Conservation (phyloP, 257 asterid genomes). For the Penstemon davidsonii region DNA sequence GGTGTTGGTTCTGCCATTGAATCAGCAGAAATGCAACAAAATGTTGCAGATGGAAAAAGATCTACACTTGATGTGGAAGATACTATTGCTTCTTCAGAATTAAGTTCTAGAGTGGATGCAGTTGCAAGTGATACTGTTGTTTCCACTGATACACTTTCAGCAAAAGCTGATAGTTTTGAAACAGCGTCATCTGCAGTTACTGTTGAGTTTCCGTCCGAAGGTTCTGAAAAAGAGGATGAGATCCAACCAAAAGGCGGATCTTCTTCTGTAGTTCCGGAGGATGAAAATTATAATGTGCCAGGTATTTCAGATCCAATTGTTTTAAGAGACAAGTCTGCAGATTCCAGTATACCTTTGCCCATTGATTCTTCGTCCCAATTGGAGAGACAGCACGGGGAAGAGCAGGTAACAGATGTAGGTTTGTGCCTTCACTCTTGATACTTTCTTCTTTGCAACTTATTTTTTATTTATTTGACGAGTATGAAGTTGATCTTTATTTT, state of each 20-base stretch:
- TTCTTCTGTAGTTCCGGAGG: slow-evolving; percentile 37
- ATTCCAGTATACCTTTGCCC: slow-evolving; percentile 36
- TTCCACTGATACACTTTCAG: slow-evolving; percentile 36
- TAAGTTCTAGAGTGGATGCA: slow-evolving; percentile 36
- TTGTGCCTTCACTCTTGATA: slow-evolving; percentile 85
- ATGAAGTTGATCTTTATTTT: slow-evolving; percentile 39
- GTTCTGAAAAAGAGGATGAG: slow-evolving; percentile 34
- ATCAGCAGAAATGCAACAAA: slow-evolving; percentile 33
- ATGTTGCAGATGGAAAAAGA: slow-evolving; percentile 47
- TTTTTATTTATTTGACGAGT: slow-evolving; percentile 6
- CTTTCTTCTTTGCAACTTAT: slow-evolving; percentile 24
- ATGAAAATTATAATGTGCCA: slow-evolving; percentile 30
- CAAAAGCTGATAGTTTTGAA: slow-evolving; percentile 36
- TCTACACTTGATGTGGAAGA: slow-evolving; percentile 35
- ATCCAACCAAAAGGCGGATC: slow-evolving; percentile 37
- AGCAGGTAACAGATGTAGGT: slow-evolving; percentile 99
- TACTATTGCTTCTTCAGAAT: slow-evolving; percentile 39
- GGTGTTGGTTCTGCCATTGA: slow-evolving; percentile 33
- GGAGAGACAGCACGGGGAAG: slow-evolving; percentile 47
- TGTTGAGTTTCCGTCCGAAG: slow-evolving; percentile 36
- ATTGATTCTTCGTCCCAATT: slow-evolving; percentile 38
- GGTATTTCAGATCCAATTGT: slow-evolving; percentile 30
- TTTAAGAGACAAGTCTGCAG: slow-evolving; percentile 36
- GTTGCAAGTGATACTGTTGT: slow-evolving; percentile 32
- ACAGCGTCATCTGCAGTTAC: slow-evolving; percentile 29